These are phyloP conservation scores for Zymoseptoria ardabiliae DNA, from an alignment of 2,329 filamentous ascomycete species.

Conservation along the genomic window DNA sequence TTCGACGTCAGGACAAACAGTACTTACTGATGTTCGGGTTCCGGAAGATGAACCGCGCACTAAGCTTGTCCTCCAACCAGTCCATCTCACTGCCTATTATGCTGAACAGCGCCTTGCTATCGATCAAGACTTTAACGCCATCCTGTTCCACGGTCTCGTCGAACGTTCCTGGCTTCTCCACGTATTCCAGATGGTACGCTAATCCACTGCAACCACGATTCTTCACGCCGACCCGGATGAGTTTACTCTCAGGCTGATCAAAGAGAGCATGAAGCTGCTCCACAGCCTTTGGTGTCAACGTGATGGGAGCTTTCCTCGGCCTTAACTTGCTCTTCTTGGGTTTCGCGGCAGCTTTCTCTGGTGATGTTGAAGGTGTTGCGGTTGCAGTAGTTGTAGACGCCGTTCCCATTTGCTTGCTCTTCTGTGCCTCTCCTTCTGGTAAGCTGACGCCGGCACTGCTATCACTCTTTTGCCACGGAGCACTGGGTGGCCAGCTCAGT, in stretches of 20 bases:
- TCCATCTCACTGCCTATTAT: slow-evolving; percentile 99
- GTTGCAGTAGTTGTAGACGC: slow-evolving; percentile 23
- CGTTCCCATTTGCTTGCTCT: slow-evolving; percentile 41
- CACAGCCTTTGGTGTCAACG: slow-evolving; percentile 71
- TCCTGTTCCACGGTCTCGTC: slow-evolving; percentile 94
- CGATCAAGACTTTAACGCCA: slow-evolving; percentile 89
- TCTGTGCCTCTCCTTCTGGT: slow-evolving; percentile 60
- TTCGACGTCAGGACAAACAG: background rate
- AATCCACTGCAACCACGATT: slow-evolving; percentile 91
- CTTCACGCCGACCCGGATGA: slow-evolving; percentile 89
- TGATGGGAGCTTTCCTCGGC: slow-evolving; percentile 86
- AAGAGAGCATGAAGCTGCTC: slow-evolving; percentile 69
- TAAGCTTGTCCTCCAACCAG: slow-evolving; percentile 93
- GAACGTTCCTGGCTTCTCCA: slow-evolving; percentile 79
- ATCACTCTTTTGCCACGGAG: slow-evolving; percentile 36
- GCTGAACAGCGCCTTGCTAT: slow-evolving; percentile 94
- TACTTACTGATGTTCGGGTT: slow-evolving; percentile 97
- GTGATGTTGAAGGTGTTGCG: slow-evolving; percentile 21
- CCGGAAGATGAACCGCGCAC: slow-evolving; percentile 83
- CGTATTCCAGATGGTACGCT: slow-evolving; percentile 89
- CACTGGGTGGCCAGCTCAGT: slow-evolving; percentile 41
- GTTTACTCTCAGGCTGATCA: slow-evolving; percentile 78
- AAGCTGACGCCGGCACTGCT: slow-evolving; percentile 40
- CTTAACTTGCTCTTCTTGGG: slow-evolving; percentile 61
- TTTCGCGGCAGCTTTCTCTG: slow-evolving; percentile 40